A percentile compares a stretch with the other conserved stretches of the same genome.
phyloP scores from a whole-genome alignment of 75 land plant species.

The Selaginella tamariscina region DNA sequence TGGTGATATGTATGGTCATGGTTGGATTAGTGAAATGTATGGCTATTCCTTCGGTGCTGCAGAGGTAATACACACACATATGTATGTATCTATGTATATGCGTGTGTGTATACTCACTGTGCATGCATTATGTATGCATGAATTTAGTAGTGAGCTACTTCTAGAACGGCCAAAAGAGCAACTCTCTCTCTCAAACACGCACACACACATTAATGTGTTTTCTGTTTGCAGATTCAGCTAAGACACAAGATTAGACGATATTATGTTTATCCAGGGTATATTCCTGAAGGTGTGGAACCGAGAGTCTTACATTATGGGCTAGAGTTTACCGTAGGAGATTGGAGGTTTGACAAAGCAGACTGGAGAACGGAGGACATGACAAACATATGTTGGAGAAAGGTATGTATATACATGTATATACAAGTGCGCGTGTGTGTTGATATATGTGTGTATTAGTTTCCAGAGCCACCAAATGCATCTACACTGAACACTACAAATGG shows the following conservation, averaged over 20 bases:
- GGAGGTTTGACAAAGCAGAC: constrained; percentile 79
- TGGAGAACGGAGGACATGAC: constrained; percentile 66
- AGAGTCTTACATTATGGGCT: constrained; percentile 86
- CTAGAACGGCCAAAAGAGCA: not conserved
- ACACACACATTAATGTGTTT: not conserved
- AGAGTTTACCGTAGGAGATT: constrained; percentile 56
- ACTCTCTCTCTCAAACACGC: not conserved
- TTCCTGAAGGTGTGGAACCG: constrained; percentile 52
- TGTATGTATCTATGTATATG: constrained; percentile 4
- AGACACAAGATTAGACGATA: constrained; percentile 47
- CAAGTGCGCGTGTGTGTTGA: no score
- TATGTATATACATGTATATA: no score
- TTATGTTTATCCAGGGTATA: constrained; percentile 87
- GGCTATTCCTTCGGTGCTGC: constrained; percentile 97
- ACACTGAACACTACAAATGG: constrained; percentile 30
- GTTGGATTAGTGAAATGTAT: constrained; percentile 99
- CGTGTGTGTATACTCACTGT: not conserved
- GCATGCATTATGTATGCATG: not conserved
- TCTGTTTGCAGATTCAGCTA: constrained; percentile 47
- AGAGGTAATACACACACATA: constrained; percentile 52
- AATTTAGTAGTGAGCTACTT: not conserved
- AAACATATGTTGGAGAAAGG: constrained; percentile 71
- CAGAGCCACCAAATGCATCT: constrained; percentile 74
- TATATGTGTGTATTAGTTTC: no score
- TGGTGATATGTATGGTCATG: constrained; percentile 70